These are phyloP conservation scores for Populus simonii DNA, from an alignment of 345 rosid species.

Conservation along the genomic window DNA sequence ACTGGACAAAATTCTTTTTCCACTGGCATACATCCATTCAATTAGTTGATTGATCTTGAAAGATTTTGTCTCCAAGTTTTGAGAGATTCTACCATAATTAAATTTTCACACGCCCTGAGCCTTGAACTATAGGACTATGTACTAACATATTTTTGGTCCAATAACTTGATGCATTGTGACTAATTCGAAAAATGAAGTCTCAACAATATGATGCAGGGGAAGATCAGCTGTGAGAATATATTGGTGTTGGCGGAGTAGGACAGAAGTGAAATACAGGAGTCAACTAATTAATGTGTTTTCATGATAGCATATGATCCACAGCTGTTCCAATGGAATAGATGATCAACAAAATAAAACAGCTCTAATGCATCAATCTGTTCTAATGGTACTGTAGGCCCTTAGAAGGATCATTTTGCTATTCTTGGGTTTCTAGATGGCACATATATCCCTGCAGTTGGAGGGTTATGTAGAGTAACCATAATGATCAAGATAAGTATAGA, in stretches of 20 bases:
- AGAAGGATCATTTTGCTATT: slow-evolving; percentile 19
- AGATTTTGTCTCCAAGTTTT: not conserved
- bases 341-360: not conserved
- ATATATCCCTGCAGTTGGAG: not conserved
- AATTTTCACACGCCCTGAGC: not conserved
- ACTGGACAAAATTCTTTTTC: not conserved
- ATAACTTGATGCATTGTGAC: not conserved
- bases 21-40: not conserved
- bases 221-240: not conserved
- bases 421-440: not conserved
- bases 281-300: slow-evolving; percentile 10
- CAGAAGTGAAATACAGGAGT: slow-evolving; percentile 11
- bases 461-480: slow-evolving; percentile 16
- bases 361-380: slow-evolving; percentile 10
- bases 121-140: not conserved
- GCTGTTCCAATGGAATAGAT: too few species aligned
- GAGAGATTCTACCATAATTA: not conserved
- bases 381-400: slow-evolving; percentile 9
- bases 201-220: not conserved
- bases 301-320: not conserved
- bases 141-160: not conserved
- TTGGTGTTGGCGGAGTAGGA: not conserved
- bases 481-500: slow-evolving; percentile 5
- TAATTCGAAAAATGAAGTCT: not conserved
- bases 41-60: not conserved